Base-by-base conservation (phyloP, 352 stramenopile species). In the Globisporangium cederbergense region DNA sequence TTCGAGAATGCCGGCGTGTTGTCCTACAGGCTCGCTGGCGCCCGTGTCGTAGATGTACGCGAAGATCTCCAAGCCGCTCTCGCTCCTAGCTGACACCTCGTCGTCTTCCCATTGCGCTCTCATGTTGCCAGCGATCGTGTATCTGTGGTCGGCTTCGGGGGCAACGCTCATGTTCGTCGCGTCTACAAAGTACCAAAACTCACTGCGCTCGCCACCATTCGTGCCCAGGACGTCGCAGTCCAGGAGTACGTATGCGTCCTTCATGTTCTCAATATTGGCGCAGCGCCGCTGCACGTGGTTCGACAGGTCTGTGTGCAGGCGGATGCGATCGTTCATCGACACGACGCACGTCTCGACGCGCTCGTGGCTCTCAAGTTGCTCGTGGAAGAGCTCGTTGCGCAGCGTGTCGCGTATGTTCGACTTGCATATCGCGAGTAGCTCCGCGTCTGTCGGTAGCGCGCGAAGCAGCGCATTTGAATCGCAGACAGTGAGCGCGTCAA, bases 131-230 rank as follows among this genome's bases (percentile, higher is more conserved):
- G 20, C 47, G 54, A 60, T 49, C 3, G 45, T 50, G 42, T 38
- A 43, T 14, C 53, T 60, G 42, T 67, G 18, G 7, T 40, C n/a
- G 3, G 58, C 62, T 0, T 1, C 22, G 22, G 62, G 53, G 3
- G 42, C 54, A 13, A 32, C 25, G 2, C 32, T 62, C 43, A 56
- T 13, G 34, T 62, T 67, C 1, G 16, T 14, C n/a, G 62, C 46
- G 45, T 67, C 53, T 4, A 34, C 0, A 20, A 58, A 67, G 53
- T 67, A 67, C 62, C 62, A 67, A 34, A 67, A 47, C 54, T 67
- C 52, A 13, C 62, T 67, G 53, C n/a, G 25, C 11, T 30, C 36
- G 8, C 34, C 47, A 20, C 52, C 42, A 36, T 28, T 34, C 13
- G 52, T 54, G 16, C 20, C 52, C 7, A 47, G 4, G 11, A 52